Evolutionary conservation across 2,329 filamentous ascomycete genomes (phyloP), one percentile per base, ranked within the genome.

Genomic region (Westerdykella sp.): DNA sequence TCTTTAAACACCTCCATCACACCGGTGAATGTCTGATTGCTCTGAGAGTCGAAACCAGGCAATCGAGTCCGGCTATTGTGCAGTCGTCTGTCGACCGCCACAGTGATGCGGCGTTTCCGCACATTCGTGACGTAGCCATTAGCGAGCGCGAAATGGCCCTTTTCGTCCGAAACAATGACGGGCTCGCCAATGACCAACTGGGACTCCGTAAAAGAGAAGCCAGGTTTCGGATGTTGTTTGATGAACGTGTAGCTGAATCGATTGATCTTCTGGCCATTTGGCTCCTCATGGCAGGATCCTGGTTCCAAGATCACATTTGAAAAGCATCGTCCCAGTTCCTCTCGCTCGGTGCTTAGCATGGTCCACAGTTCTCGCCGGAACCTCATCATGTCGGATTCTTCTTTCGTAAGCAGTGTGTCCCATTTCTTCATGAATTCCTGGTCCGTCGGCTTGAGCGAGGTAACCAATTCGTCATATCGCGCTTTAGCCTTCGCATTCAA

Each of bases 81-180:
- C 37, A 98, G 75, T 47, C 87, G 80, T 47, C 93, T 80, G 69
- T 98, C 93, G 7, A 98, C 90, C 3, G 87, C 87, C 13, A 97
- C 88, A 12, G 82, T 87, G 52, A 98, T 88, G 47, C 81, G 78
- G 34, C 80, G 78, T 59, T 83, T 85, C 45, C 79, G 80, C 23
- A 94, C 81, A 31, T 85, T 79, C 0, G 85, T 85, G 7, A 96
- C 86, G 56, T 87, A 98, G 2, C 93, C 93, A 53, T 95, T 88
- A 0, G 91, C 90, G 32, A 98, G 77, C 1, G 91, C 91, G 71
- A 95, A 98, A 63, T 98, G 93, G 0, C 93, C 93, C 47, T 87
- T 77, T 65, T 98, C 93, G 55, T 96, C 93, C 0, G 93, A 97
- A 3, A 98, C 79, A n/a, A 98, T 93, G 39, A 97, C 83, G 0